Base-by-base conservation (phyloP, 805 yeast genomes). In the Candida railenensis region DNA sequence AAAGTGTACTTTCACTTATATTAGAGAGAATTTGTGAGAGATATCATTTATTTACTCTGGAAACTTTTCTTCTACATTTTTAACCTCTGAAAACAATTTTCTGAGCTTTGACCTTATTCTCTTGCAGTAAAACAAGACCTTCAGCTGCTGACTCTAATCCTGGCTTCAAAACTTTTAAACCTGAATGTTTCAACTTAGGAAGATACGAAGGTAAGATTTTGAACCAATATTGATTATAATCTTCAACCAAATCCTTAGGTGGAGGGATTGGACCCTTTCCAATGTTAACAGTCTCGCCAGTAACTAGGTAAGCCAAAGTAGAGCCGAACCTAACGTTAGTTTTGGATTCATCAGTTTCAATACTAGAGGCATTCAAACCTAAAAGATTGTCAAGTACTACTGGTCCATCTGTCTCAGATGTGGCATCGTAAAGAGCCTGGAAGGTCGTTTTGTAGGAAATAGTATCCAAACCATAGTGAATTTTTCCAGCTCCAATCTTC, bases 51-150 rank as follows among this genome's bases (percentile, higher is more conserved):
- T n/a, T n/a, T n/a, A n/a, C n/a, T n/a, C n/a, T n/a, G n/a, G n/a
- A n/a, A n/a, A n/a, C n/a, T n/a, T n/a, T n/a, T n/a, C n/a, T n/a
- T n/a, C n/a, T 34, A 34, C 37, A 34, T 34, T 34, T 16, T 34
- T 14, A 15, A 34, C 37, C 22, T 40, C 70, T 63, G 51, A 71
- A 67, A 8, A 77, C 78, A 47, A 77, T 50, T 58, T 78, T 78
- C 50, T 69, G 72, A 44, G 65, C 77, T 47, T 71, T 62, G 9
- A 73, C 77, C 55, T 74, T 69, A 44, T 65, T 62, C 11, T 62
- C 55, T 48, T 57, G 61, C 45, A 73, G 57, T 52, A 74, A 53
- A 2, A 53, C 53, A 15, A 74, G 56, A 7, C 74, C 78, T 44
- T 66, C 68, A 38, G 71, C 67, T 18, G 51, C 63, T 41, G 59